phyloP scores from a whole-genome alignment of 2,329 filamentous ascomycete genomes.

The Fusarium cyanostomum region DNA sequence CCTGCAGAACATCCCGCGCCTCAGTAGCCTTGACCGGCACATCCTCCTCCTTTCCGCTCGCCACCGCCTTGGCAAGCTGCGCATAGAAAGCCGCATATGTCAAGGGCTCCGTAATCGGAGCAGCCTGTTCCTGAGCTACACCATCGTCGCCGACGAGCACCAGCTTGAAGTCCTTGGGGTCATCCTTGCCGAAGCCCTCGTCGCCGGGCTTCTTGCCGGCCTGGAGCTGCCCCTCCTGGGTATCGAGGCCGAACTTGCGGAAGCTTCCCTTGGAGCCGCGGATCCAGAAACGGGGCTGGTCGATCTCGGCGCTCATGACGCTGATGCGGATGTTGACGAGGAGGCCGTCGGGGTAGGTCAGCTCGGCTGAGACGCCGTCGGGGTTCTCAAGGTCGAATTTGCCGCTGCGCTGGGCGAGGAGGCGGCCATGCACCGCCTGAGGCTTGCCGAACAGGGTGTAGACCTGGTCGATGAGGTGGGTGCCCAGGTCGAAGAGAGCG shows the following conservation, averaged over 20 bases:
- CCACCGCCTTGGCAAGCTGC: slow-evolving; percentile 58
- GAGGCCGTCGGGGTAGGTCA: slow-evolving; percentile 71
- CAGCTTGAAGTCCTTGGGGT: slow-evolving; percentile 66
- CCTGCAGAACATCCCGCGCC: slow-evolving; percentile 61
- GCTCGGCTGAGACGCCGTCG: slow-evolving; percentile 69
- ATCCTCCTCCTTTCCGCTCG: slow-evolving; percentile 58
- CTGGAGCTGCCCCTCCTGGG: slow-evolving; percentile 79
- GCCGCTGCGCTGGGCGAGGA: slow-evolving; percentile 71
- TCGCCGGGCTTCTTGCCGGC: slow-evolving; percentile 70
- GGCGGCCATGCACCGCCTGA: slow-evolving; percentile 70
- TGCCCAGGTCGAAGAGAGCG: slow-evolving; percentile 77
- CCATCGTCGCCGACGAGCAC: slow-evolving; percentile 63
- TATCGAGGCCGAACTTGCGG: slow-evolving; percentile 75
- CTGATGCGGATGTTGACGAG: slow-evolving; percentile 75
- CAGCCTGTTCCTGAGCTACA: slow-evolving; percentile 58
- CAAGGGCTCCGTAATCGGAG: slow-evolving; percentile 68
- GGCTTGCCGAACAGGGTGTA: slow-evolving; percentile 77
- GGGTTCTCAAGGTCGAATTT: slow-evolving; percentile 58
- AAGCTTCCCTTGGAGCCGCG: slow-evolving; percentile 78
- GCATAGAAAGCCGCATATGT: slow-evolving; percentile 77
- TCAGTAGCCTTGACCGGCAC: slow-evolving; percentile 63
- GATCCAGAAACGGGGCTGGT: slow-evolving; percentile 81
- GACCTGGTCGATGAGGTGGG: slow-evolving; percentile 80
- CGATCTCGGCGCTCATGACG: slow-evolving; percentile 72
- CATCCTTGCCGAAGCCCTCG: slow-evolving; percentile 71